A percentile compares a stretch with the other conserved stretches of the same genome.
Evolutionary conservation across 106 monocot species (phyloP).

Genomic region (Gastrodia elata): DNA sequence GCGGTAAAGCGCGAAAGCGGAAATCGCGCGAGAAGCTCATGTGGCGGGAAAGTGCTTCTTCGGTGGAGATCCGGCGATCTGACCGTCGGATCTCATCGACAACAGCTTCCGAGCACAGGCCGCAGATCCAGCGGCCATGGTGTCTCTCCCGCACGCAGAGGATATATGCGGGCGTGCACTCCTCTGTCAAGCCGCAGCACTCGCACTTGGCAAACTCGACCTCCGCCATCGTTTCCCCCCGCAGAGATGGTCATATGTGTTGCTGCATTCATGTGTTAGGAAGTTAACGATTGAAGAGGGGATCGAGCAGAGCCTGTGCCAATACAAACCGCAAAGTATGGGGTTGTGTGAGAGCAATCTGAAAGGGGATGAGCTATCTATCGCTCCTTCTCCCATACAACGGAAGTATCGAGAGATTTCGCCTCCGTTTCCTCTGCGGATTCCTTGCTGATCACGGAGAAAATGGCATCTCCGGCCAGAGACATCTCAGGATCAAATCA

Average conservation of each 20-base stretch:
- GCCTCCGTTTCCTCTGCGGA: background rate
- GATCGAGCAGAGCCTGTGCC: background rate
- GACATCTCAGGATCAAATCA: constrained; percentile 13
- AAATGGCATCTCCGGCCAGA: constrained; percentile 8
- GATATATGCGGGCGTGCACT: constrained; percentile 60
- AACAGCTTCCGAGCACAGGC: constrained; percentile 54
- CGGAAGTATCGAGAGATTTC: background rate
- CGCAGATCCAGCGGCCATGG: constrained; percentile 48
- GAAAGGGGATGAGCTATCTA: constrained; percentile 7
- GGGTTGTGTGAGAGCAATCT: background rate
- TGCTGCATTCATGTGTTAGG: constrained; percentile 8
- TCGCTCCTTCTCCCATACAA: constrained; percentile 35
- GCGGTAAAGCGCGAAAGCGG: constrained; percentile 12
- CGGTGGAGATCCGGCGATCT: constrained; percentile 23
- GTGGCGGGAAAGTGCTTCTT: constrained; percentile 53
- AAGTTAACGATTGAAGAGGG: background rate
- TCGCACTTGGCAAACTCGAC: constrained; percentile 37
- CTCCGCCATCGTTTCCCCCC: constrained; percentile 2
- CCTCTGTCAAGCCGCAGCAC: constrained; percentile 55
- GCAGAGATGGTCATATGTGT: background rate
- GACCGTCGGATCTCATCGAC: constrained; percentile 46
- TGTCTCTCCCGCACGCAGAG: constrained; percentile 27
- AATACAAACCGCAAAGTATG: background rate
- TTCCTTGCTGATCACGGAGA: background rate
- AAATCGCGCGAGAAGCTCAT: constrained; percentile 24